A percentile compares a stretch with the other conserved stretches of the same genome.
These are phyloP conservation scores for Microdochium paspali DNA, from an alignment of 2,329 filamentous ascomycete genomes.

Conservation along the genomic window DNA sequence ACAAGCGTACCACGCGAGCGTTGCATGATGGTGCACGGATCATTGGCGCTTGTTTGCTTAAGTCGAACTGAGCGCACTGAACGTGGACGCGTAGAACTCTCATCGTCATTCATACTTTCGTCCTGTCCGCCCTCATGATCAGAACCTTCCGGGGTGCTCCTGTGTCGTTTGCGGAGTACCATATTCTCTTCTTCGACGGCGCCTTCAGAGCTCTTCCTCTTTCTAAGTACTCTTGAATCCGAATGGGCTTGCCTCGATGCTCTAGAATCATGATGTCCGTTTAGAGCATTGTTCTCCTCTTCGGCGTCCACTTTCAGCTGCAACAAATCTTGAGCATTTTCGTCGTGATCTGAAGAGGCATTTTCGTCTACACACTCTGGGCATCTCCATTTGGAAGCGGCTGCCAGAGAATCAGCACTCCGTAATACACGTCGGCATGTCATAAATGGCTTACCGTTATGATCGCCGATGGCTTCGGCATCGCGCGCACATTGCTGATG, in stretches of 20 bases:
- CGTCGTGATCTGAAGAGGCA: conserved; percentile 19
- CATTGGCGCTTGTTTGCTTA: conserved; percentile 29
- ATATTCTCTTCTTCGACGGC: conserved; percentile 48
- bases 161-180: conserved; percentile 43
- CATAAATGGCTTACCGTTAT: conserved; percentile 47
- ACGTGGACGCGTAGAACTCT: conserved; percentile 24
- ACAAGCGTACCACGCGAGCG: conserved; percentile 35
- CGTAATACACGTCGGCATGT: not conserved
- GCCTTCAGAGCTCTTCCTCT: conserved; percentile 71
- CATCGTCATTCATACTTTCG: conserved; percentile 23
- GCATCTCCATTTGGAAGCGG: conserved; percentile 38
- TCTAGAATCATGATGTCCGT: not conserved
- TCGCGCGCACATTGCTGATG: conserved; percentile 84
- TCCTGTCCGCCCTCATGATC: conserved; percentile 17
- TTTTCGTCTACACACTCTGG: conserved; percentile 31
- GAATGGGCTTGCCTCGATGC: conserved; percentile 30
- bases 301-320: conserved; percentile 19
- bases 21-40: conserved; percentile 31
- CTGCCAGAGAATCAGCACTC: conserved; percentile 21
- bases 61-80: conserved; percentile 51
- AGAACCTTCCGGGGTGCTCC: conserved; percentile 34
- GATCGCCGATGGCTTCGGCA: conserved; percentile 50
- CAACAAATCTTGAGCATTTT: conserved; percentile 10
- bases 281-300: conserved; percentile 8
- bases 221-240: conserved; percentile 70